Evolutionary conservation across 1,139 yeast species (phyloP), one percentile per base, ranked within the genome.

Genomic region (Candida sp.): DNA sequence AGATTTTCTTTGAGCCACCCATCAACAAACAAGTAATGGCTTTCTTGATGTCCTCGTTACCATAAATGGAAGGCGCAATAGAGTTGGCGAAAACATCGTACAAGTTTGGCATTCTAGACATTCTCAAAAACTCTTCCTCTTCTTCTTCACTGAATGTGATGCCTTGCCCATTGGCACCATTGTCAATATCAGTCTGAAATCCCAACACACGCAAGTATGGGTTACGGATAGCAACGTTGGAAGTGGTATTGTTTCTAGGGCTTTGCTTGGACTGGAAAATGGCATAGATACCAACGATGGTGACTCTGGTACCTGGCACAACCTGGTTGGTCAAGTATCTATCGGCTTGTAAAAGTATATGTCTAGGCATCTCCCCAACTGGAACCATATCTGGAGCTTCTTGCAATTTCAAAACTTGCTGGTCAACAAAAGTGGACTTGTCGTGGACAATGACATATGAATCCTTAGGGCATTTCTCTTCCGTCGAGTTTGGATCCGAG

Each of bases 331-430:
- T 88, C 67, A 94, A 76, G 59, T 90, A 90, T 58, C 99, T 81
- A 66, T 96, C 99, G 23, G 93, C 90, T 47, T 96, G 90, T 59
- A 96, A 77, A 54, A 91, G 69, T 47, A 96, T 88, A 63, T 94
- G 97, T 60, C 99, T 84, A 11, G 99, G 99, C 93, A 94, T 88
- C 73, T 94, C 99, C 56, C 99, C 99, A 23, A 94, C 97, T 2
- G 99, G 99, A 1, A 94, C 98, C 88, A 90, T 89, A 67, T 94
- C 99, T 11, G 99, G 98, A 12, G 96, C 81, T 66, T 94, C 99
- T 68, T 94, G 99, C 49, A 96, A 78, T 67, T 96, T 96, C 63
- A 96, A 79, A 27, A 89, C 86, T 69, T 96, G 99, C 67, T 96
- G 98, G 69, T 96, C 99, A 51, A 94, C 88, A 66, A 93, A 96